These are phyloP conservation scores for Rhodomyrtus tomentosa DNA, from an alignment of 345 rosid species.

Conservation along the genomic window DNA sequence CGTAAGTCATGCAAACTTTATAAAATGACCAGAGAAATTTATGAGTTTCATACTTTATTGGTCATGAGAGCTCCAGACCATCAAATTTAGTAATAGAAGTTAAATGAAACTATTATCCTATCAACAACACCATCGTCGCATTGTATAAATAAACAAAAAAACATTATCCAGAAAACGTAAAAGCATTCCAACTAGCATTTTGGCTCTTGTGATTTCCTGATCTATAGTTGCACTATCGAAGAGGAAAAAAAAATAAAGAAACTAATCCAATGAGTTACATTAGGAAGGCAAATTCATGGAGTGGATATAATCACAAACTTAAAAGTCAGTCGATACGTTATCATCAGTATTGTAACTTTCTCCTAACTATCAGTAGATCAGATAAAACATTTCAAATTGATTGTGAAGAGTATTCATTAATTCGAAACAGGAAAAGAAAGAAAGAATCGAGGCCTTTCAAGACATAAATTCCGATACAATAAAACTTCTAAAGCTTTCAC, in stretches of 20 bases:
- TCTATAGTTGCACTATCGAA: neutral
- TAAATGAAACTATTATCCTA: neutral
- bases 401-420: neutral
- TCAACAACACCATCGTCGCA: neutral
- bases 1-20: neutral
- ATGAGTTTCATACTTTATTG: neutral
- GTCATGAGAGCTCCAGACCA: neutral
- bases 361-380: neutral
- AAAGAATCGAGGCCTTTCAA: neutral
- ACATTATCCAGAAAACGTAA: neutral
- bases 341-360: neutral
- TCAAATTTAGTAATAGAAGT: neutral
- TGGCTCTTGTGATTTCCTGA: neutral
- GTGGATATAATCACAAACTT: neutral
- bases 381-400: neutral
- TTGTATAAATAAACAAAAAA: neutral
- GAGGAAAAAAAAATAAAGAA: neutral
- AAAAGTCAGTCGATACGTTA: neutral
- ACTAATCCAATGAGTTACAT: neutral
- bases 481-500: neutral
- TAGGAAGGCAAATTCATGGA: neutral
- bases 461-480: neutral
- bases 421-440: neutral
- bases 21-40: neutral
- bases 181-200: neutral